Evolutionary conservation across 1,139 yeast genomes (phyloP).

Genomic region (Yamadazyma conglobata): DNA sequence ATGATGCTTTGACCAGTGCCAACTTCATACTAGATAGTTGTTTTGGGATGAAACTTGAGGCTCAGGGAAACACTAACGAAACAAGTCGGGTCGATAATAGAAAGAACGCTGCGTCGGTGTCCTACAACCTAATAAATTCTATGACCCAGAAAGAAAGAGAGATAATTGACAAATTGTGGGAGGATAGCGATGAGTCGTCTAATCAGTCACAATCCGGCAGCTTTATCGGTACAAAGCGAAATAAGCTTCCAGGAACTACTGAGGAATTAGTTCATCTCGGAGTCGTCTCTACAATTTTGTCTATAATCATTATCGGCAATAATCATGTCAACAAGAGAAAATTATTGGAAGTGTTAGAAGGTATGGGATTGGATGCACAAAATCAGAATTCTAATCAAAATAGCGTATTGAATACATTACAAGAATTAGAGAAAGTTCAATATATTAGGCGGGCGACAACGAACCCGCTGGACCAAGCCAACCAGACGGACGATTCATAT

Average conservation of each 20-base stretch:
- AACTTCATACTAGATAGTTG: conserved; percentile 20
- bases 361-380: conserved; percentile 30
- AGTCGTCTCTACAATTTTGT: conserved; percentile 23
- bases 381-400: conserved; percentile 22
- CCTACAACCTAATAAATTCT: conserved; percentile 19
- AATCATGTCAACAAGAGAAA: conserved; percentile 31
- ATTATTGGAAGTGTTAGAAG: conserved; percentile 19
- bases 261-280: conserved; percentile 31
- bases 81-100: neutral
- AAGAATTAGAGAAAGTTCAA: conserved; percentile 31
- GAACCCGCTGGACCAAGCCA: conserved; percentile 8
- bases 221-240: no score
- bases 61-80: conserved; percentile 6
- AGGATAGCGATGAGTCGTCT: conserved; percentile 7
- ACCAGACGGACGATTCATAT: conserved; percentile 6
- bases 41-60: conserved; percentile 26
- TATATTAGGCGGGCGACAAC: conserved; percentile 22
- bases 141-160: conserved; percentile 20
- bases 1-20: conserved; percentile 17
- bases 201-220: no score
- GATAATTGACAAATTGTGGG: conserved; percentile 24
- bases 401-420: conserved; percentile 23
- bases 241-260: conserved; percentile 19
- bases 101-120: neutral
- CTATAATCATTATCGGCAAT: conserved; percentile 31